Evolutionary conservation across 1,284 basidiomycete genomes (phyloP), one percentile per base, ranked within the genome.

Genomic region (Trichosporon sp.): DNA sequence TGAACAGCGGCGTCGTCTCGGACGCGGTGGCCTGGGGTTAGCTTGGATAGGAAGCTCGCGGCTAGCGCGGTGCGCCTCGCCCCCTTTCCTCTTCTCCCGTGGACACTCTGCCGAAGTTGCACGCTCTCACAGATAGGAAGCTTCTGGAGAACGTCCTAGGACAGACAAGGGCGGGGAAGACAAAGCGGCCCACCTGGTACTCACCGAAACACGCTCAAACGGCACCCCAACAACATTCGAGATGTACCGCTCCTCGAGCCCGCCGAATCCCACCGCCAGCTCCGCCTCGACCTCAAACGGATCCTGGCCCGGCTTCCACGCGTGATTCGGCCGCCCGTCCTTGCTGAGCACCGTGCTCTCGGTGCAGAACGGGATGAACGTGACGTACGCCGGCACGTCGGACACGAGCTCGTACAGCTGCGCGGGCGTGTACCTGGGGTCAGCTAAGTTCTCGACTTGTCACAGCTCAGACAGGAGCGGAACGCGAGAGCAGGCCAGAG

Each of bases 311-410:
- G 76, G 77, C 62, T 70, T 73, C 79, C 77, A 81, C 15, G 72
- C 64, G 13, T 51, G 18, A 32, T 58, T 71, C 60, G 73, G 64
- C 56, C 58, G 62, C 13, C 71, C 71, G 9, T 66, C 38, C 44
- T 44, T 79, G 38, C 81, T 80, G 47, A 95, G 83, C 56, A 97
- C 87, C 27, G 88, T 88, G 1, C 94, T 92, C 32, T 85, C 84
- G 18, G 88, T 89, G 84, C 95, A 98, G 82, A 93, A 98, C 0
- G 96, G 96, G 62, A 99, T 85, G 78, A 98, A 99, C 64, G 85
- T 85, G 12, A 89, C 87, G 82, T 98, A 99, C 4, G 92, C 90
- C 8, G 87, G 88, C 23, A 98, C 91, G 82, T 98, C 91, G 15
- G 93, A 88, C 62, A 99, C 92, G 68, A 98, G 84, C 5, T 88